These are phyloP conservation scores for Hamamelis virginiana DNA, from an alignment of 164 flowering plant genomes.

Conservation along the genomic window DNA sequence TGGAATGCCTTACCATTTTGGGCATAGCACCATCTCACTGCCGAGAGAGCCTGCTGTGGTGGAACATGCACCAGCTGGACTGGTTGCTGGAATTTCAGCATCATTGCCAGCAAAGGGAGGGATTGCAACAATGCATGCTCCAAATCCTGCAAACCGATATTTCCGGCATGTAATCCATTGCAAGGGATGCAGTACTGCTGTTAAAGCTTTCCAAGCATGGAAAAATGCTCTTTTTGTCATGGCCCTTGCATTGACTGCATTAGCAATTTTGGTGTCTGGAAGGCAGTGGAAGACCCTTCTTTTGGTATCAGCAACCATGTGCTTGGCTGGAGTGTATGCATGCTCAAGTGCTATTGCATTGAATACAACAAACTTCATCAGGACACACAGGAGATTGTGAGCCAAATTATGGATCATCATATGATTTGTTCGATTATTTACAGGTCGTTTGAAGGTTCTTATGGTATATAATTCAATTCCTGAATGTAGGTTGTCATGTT, in stretches of 20 bases:
- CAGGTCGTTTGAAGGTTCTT: no score
- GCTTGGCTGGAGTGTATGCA: slow-evolving; percentile 54
- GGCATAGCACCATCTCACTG: slow-evolving; percentile 72
- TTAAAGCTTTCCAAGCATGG: slow-evolving; percentile 67
- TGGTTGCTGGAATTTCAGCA: slow-evolving; percentile 76
- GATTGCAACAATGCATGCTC: slow-evolving; percentile 70
- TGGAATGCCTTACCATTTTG: slow-evolving; percentile 96
- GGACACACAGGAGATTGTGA: slow-evolving; percentile 79
- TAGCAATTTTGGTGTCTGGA: slow-evolving; percentile 66
- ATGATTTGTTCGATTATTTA: no score
- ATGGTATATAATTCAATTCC: no score
- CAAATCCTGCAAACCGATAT: slow-evolving; percentile 73
- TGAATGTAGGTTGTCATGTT: no score
- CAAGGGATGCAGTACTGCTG: slow-evolving; percentile 60
- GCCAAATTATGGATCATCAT: not conserved
- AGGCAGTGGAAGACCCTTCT: slow-evolving; percentile 82
- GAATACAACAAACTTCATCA: slow-evolving; percentile 86
- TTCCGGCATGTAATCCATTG: slow-evolving; percentile 91
- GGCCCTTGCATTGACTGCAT: slow-evolving; percentile 51
- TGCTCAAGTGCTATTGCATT: slow-evolving; percentile 65
- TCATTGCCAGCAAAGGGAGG: slow-evolving; percentile 91
- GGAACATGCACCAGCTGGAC: slow-evolving; percentile 96
- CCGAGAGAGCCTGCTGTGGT: slow-evolving; percentile 84
- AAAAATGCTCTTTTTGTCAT: slow-evolving; percentile 49
- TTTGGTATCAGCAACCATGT: slow-evolving; percentile 45